A percentile compares a stretch with the other conserved stretches of the same genome.
Evolutionary conservation across 257 asterid species (phyloP).

Genomic region (Jasminum sambac): DNA sequence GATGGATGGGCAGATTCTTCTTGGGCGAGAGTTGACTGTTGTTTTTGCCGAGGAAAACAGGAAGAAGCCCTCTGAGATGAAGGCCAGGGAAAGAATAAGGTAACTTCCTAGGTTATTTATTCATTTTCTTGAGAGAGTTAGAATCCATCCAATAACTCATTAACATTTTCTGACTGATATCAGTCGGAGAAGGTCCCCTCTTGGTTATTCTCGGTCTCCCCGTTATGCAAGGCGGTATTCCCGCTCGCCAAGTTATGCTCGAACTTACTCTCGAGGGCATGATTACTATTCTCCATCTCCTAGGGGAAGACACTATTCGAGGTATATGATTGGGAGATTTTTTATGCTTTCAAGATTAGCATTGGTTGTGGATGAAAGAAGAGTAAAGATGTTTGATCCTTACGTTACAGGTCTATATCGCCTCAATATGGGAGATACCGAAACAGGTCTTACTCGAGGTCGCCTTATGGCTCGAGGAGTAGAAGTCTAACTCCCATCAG

Average conservation of each 20-base stretch:
- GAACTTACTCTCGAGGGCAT: constrained; percentile 26
- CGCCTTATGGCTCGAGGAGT: constrained; percentile 46
- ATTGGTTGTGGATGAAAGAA: background rate
- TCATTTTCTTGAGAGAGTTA: background rate
- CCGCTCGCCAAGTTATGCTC: constrained; percentile 22
- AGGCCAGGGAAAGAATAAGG: constrained; percentile 60
- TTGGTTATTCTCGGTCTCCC: constrained; percentile 35
- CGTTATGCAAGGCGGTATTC: constrained; percentile 16
- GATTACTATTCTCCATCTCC: constrained; percentile 14
- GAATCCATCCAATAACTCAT: background rate
- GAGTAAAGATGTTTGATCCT: background rate
- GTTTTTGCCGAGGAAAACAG: constrained; percentile 78
- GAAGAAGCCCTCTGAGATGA: constrained; percentile 80
- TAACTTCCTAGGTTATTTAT: constrained; percentile 1
- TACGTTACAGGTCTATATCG: constrained; percentile 45
- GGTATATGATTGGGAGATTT: constrained; percentile 7
- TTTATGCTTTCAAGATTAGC: too few relatives aligned
- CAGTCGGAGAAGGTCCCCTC: constrained; percentile 18
- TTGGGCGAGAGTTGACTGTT: constrained; percentile 67
- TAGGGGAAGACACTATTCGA: constrained; percentile 22
- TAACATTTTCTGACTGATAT: background rate
- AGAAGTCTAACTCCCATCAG: constrained; percentile 31
- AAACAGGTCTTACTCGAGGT: constrained; percentile 45
- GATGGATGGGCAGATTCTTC: constrained; percentile 67
- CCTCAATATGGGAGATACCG: constrained; percentile 38